Base-by-base conservation (phyloP, 768 basidiomycete species). In the Suillus placidus region DNA sequence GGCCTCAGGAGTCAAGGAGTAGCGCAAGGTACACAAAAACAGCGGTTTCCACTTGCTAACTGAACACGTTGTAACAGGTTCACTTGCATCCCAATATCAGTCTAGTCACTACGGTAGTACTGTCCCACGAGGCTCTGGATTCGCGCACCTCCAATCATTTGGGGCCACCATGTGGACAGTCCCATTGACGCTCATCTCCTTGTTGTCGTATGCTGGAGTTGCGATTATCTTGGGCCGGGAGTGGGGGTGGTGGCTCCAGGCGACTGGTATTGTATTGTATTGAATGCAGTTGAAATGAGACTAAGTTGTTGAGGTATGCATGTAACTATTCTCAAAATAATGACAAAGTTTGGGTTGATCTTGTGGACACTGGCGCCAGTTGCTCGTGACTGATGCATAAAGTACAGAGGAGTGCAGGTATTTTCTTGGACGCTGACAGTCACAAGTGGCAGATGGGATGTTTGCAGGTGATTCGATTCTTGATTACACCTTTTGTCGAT, bases 21-120 rank as follows among this genome's bases (percentile, higher is more conserved):
- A 12, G 30, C 30, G 9, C 43, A 35, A 64, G 63, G 63, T 57
- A 43, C 9, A 49, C 34, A n/a, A 34, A n/a, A 7, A 18, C 30
- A 34, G 2, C n/a, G 0, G 6, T n/a, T 37, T 32, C 30, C 37
- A 16, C n/a, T 20, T 42, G 51, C 10, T 52, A 34, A 37, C 8
- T 32, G 18, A 34, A 32, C 54, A 18, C 10, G 23, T n/a, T 6
- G 2, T 8, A 3, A 9, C 34, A 67, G 64, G 23, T 38, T 65
- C 66, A 8, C 14, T 60, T 12, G 66, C 66, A 42, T 60, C 66
- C 14, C 43, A 26, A n/a, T 67, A 67, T 38, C 66, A 67, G 32
- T 58, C 63, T 35, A 34, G 16, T 26, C 20, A 37, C 9, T 60
- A 61, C 23, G 65, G 64, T 10, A 57, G 64, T 14, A 42, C 60